Percentiles rank a stretch among this genome's conserved stretches.
These are phyloP conservation scores for Corymbia calophylla DNA, from an alignment of 441 rosid species.

Conservation along the genomic window DNA sequence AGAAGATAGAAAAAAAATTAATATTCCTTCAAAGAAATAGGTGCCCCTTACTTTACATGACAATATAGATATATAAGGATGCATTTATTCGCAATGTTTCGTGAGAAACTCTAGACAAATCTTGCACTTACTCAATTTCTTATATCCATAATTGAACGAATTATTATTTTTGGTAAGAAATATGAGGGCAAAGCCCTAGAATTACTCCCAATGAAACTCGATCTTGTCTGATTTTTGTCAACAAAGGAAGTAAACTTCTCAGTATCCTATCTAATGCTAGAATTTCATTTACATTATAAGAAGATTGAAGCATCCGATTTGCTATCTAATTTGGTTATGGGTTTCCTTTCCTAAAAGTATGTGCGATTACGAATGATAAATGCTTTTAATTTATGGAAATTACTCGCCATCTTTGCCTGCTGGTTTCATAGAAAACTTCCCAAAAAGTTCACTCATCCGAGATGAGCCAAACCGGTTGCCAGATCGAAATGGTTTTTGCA, in stretches of 20 bases:
- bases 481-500: neutral
- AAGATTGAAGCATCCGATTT: neutral
- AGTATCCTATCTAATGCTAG: neutral
- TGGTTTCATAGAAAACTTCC: neutral
- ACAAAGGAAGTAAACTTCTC: neutral
- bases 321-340: rapidly evolving
- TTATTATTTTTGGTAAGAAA: neutral
- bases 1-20: neutral
- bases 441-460: neutral
- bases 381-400: neutral
- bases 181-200: neutral
- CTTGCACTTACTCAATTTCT: neutral
- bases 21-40: neutral
- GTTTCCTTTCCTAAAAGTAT: neutral
- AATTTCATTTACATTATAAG: neutral
- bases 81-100: neutral
- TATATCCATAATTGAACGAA: neutral
- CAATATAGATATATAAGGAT: neutral
- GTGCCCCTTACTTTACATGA: neutral
- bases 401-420: neutral
- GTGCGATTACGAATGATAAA: neutral
- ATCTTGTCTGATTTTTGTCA: neutral
- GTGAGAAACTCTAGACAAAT: neutral
- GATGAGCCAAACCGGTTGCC: neutral
- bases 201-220: neutral